Conservation (phyloP, 2,329 filamentous ascomycete species). For the Aspergillus fischeri region DNA sequence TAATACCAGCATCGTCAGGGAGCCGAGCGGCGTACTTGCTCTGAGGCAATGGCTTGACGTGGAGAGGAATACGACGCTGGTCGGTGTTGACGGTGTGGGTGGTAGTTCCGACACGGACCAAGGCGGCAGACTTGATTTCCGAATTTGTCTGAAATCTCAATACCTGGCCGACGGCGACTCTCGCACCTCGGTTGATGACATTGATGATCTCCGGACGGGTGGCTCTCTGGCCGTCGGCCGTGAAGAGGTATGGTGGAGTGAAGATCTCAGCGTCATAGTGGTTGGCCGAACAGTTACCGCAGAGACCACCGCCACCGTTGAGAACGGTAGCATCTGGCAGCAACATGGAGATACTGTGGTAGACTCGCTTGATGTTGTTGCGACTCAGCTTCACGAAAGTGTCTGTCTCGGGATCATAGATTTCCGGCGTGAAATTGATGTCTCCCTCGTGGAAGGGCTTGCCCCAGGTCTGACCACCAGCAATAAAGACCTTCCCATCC, state of each 20-base stretch:
- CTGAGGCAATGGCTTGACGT: neutral
- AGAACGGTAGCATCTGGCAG: conserved; percentile 50
- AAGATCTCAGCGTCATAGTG: conserved; percentile 56
- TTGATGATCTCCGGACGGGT: conserved; percentile 2
- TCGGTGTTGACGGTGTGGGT: conserved; percentile 59
- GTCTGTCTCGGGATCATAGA: conserved; percentile 44
- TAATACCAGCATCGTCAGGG: conserved; percentile 47
- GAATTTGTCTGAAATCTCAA: neutral
- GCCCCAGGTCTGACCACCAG: conserved; percentile 45
- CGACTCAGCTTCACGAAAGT: conserved; percentile 26
- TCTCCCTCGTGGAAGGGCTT: conserved; percentile 45
- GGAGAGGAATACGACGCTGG: conserved; percentile 52
- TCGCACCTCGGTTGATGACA: neutral
- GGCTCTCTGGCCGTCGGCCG: neutral
- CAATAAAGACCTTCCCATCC: conserved; percentile 46
- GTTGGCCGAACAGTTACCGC: conserved; percentile 45
- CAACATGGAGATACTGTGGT: conserved; percentile 49
- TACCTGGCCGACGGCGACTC: neutral
- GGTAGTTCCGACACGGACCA: conserved; percentile 48
- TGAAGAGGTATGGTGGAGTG: conserved; percentile 54
- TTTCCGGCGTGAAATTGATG: conserved; percentile 42
- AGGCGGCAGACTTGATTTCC: conserved; percentile 26
- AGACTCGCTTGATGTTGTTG: conserved; percentile 30
- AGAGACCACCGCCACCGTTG: conserved; percentile 52
- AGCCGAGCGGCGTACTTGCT: conserved; percentile 19